These are phyloP conservation scores for Rhodotorula glutinis DNA, from an alignment of 1,284 basidiomycete species.

Conservation along the genomic window DNA sequence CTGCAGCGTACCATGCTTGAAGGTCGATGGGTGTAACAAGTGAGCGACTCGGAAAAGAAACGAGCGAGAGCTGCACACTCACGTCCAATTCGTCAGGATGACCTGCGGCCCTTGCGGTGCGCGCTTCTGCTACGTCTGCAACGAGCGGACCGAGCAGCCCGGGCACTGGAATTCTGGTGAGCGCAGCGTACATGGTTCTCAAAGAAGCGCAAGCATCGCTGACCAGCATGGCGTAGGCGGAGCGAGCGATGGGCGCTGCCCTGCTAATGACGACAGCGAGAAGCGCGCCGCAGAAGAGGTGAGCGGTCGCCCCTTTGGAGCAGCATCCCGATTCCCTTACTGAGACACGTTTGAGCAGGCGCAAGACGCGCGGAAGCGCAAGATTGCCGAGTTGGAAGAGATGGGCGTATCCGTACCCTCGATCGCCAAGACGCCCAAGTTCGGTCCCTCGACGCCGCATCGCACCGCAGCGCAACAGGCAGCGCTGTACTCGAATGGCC, in stretches of 20 bases:
- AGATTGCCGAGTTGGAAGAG: neutral
- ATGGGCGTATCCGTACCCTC: neutral
- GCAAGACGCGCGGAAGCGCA: neutral
- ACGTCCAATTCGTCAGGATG: neutral
- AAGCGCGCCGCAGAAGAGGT: slow-evolving; percentile 5
- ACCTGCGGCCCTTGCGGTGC: slow-evolving; percentile 9
- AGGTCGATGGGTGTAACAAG: slow-evolving; percentile 29
- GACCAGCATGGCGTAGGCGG: too few species aligned
- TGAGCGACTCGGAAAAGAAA: neutral
- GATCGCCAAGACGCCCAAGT: neutral
- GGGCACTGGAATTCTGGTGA: neutral
- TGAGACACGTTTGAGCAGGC: neutral
- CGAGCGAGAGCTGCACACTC: neutral
- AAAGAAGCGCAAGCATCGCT: too few species aligned
- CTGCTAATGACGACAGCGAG: slow-evolving; percentile 6
- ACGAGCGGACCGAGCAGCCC: neutral
- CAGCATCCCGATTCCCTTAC: too few species aligned
- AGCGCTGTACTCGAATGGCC: neutral
- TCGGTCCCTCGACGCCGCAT: neutral
- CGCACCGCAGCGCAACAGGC: neutral
- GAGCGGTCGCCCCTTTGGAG: neutral
- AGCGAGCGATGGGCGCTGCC: neutral
- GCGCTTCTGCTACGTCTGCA: slow-evolving; percentile 21
- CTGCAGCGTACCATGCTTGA: slow-evolving; percentile 15
- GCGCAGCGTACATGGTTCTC: neutral